A percentile compares a stretch with the other conserved stretches of the same genome.
These are phyloP conservation scores for Pleurotus platypus DNA, from an alignment of 768 basidiomycete genomes.

Conservation along the genomic window DNA sequence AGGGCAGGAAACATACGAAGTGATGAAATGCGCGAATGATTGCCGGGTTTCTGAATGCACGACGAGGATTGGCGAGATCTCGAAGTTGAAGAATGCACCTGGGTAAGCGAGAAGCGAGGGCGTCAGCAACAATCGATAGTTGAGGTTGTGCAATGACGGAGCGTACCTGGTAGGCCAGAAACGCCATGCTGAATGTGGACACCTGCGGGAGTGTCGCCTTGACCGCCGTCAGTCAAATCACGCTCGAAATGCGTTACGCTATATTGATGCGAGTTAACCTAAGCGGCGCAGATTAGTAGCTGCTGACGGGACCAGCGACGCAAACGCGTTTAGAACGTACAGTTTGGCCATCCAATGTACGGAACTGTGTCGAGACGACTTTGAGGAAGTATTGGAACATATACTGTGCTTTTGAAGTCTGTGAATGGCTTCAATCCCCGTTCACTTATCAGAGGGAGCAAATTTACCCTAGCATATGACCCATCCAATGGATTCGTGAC, in stretches of 20 bases:
- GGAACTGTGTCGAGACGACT: conserved; percentile 94
- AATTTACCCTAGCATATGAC: conserved; percentile 51
- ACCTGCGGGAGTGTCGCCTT: conserved; percentile 57
- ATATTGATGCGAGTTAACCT: conserved; percentile 92
- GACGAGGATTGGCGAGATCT: conserved; percentile 95
- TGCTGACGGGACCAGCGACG: background rate
- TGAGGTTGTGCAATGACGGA: background rate
- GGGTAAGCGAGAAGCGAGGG: background rate
- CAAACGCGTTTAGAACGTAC: conserved; percentile 35
- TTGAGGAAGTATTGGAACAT: conserved; percentile 99
- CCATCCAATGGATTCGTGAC: conserved; percentile 79
- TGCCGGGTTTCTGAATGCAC: conserved; percentile 89
- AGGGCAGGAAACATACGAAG: conserved; percentile 61
- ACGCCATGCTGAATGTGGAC: conserved; percentile 73
- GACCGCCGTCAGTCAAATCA: conserved; percentile 64
- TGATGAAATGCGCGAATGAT: conserved; percentile 96
- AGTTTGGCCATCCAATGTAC: conserved; percentile 69
- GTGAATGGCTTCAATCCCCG: background rate
- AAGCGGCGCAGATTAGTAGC: conserved; percentile 7
- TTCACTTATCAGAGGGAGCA: background rate
- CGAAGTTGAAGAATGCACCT: conserved; percentile 90
- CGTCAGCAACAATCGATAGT: too few species aligned
- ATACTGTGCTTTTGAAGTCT: conserved; percentile 80
- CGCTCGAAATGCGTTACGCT: conserved; percentile 96
- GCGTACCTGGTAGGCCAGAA: conserved; percentile 61